Percentiles rank a stretch among this genome's conserved stretches.
These are phyloP conservation scores for Ajuga chamaepitys DNA, from an alignment of 257 asterid species.

Conservation along the genomic window DNA sequence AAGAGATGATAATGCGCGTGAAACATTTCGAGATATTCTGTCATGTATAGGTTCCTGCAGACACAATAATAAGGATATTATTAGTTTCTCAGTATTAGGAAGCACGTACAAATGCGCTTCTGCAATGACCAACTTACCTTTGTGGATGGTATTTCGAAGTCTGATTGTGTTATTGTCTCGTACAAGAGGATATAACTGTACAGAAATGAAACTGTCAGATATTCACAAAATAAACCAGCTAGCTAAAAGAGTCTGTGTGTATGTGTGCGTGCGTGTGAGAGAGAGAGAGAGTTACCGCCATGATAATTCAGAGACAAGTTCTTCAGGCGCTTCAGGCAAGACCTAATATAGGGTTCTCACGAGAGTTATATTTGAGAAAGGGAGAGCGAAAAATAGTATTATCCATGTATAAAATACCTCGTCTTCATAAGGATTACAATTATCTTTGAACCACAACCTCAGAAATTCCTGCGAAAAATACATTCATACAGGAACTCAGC, in stretches of 20 bases:
- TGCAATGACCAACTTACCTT: slow-evolving; percentile 33
- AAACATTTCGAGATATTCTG: slow-evolving; percentile 64
- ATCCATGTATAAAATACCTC: slow-evolving; percentile 37
- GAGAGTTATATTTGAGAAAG: slow-evolving; percentile 11
- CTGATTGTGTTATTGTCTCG: slow-evolving; percentile 76
- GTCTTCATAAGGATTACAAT: slow-evolving; percentile 86
- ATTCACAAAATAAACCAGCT: not conserved
- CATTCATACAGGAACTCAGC: slow-evolving; percentile 13
- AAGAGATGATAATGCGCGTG: slow-evolving; percentile 48
- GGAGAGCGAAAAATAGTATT: not conserved
- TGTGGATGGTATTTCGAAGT: slow-evolving; percentile 45
- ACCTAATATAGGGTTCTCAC: slow-evolving; percentile 32
- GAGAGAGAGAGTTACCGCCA: slow-evolving; percentile 58
- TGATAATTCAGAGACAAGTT: slow-evolving; percentile 79
- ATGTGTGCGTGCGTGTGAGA: too few relatives aligned
- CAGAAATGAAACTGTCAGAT: slow-evolving; percentile 3
- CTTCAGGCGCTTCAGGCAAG: slow-evolving; percentile 91
- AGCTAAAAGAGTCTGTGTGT: not conserved
- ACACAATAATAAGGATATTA: not conserved
- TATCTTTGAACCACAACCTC: slow-evolving; percentile 92
- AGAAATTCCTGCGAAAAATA: slow-evolving; percentile 66
- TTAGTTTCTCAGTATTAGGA: not conserved
- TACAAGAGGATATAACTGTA: slow-evolving; percentile 75
- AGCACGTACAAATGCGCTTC: not conserved
- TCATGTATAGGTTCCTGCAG: slow-evolving; percentile 75